These are phyloP conservation scores for Yamadazyma jaroonii DNA, from an alignment of 1,139 yeast genomes.

Conservation along the genomic window DNA sequence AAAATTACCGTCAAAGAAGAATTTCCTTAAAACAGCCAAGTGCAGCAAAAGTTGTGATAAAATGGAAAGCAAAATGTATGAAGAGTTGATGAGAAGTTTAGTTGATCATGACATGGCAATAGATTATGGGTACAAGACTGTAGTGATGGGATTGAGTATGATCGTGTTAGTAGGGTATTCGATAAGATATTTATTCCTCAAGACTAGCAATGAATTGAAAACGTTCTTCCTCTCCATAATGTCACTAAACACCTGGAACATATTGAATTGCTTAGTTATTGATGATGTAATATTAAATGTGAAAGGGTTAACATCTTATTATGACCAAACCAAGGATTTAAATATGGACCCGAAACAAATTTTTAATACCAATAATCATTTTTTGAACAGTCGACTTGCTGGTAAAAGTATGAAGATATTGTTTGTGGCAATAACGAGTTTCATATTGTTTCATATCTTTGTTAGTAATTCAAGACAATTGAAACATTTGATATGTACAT, in stretches of 20 bases:
- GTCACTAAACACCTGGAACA: conserved; percentile 4
- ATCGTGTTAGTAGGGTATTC: not conserved
- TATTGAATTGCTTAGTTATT: not conserved
- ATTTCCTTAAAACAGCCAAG: no score
- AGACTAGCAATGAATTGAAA: not conserved
- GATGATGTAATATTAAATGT: conserved; percentile 1
- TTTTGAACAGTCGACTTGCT: conserved; percentile 1
- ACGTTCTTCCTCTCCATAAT: conserved; percentile 1
- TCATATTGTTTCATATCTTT: conserved; percentile 3
- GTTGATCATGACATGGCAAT: not conserved
- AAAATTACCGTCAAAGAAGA: no score
- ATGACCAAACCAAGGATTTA: conserved; percentile 1
- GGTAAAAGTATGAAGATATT: conserved; percentile 2
- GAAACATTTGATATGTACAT: not conserved
- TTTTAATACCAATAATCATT: not conserved
- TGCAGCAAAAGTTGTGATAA: no score
- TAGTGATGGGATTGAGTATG: conserved; percentile 2
- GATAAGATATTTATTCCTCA: conserved; percentile 1
- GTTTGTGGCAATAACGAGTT: not conserved
- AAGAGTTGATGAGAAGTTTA: conserved; percentile 3
- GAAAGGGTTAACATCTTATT: not conserved
- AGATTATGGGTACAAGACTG: not conserved
- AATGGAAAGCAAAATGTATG: conserved; percentile 1
- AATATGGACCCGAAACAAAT: not conserved
- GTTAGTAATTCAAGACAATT: not conserved